Conservation (phyloP, 2,329 filamentous ascomycete species). For the Aspergillus udagawae region DNA sequence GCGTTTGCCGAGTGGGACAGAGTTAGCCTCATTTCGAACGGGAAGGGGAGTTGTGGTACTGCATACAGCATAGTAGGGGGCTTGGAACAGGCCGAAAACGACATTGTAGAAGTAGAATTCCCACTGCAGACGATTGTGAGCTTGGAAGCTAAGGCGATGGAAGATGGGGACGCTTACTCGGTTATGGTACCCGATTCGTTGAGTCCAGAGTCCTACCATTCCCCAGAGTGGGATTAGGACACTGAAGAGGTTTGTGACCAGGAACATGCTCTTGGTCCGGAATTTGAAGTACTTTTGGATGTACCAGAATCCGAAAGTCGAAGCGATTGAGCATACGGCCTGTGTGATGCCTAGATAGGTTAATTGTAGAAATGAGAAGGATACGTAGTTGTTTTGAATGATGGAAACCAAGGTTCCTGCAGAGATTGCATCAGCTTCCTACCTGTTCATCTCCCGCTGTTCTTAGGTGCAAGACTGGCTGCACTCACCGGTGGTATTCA, state of each 20-base stretch:
- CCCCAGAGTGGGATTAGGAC: slow-evolving; percentile 42
- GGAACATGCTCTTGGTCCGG: slow-evolving; percentile 41
- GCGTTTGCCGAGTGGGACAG: neutral
- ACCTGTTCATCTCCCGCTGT: neutral
- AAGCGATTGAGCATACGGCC: slow-evolving; percentile 35
- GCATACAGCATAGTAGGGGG: slow-evolving; percentile 39
- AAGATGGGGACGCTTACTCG: slow-evolving; percentile 17
- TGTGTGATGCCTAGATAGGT: slow-evolving; percentile 42
- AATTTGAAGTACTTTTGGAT: slow-evolving; percentile 41
- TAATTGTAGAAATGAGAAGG: slow-evolving; percentile 40
- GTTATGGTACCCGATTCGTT: slow-evolving; percentile 38
- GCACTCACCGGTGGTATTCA: slow-evolving; percentile 37
- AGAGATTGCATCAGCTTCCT: neutral
- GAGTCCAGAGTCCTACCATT: slow-evolving; percentile 40
- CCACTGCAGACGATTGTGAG: slow-evolving; percentile 22
- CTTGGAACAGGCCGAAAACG: slow-evolving; percentile 41
- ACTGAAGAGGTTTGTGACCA: slow-evolving; percentile 40
- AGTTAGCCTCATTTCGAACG: neutral
- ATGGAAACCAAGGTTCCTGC: slow-evolving; percentile 35
- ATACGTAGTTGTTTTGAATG: slow-evolving; percentile 39
- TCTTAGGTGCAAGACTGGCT: neutral
- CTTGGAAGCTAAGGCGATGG: neutral
- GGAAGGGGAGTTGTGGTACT: neutral
- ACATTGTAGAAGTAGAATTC: slow-evolving; percentile 45
- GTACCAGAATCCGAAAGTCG: slow-evolving; percentile 43